phyloP scores from a whole-genome alignment of 805 yeast species.

The Diddensiella caesifluorescens region DNA sequence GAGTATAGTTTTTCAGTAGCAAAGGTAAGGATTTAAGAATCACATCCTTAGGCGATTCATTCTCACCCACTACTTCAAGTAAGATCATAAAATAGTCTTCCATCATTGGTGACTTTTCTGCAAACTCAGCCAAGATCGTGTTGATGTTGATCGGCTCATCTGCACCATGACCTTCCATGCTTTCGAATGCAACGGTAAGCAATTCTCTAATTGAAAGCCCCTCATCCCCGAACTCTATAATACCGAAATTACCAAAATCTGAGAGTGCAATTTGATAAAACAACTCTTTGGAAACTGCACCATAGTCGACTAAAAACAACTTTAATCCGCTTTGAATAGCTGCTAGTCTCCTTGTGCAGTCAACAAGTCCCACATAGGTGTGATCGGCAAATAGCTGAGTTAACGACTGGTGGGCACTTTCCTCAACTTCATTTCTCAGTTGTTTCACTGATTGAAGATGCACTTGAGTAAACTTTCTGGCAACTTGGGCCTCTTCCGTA shows the following conservation, averaged over 20 bases:
- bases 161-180: conserved; percentile 9
- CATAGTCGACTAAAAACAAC: conserved; percentile 75
- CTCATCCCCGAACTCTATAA: conserved; percentile 29
- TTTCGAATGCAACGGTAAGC: conserved; percentile 36
- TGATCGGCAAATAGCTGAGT: conserved; percentile 65
- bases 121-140: conserved; percentile 27
- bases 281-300: conserved; percentile 56
- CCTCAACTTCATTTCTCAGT: conserved; percentile 48
- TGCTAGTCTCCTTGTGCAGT: conserved; percentile 58
- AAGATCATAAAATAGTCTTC: conserved; percentile 68
- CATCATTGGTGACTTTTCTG: conserved; percentile 68
- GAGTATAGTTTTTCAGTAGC: conserved; percentile 56
- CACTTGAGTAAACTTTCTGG: conserved; percentile 3
- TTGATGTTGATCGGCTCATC: conserved; percentile 17
- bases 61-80: conserved; percentile 28
- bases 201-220: conserved; percentile 36
- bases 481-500: too few species aligned
- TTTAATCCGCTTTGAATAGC: conserved; percentile 83
- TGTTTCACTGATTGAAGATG: conserved; percentile 38
- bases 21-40: conserved; percentile 57
- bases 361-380: conserved; percentile 79
- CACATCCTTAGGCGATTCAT: conserved; percentile 13
- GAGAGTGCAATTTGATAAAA: conserved; percentile 77
- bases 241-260: conserved; percentile 80
- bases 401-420: conserved; percentile 43